Evolutionary conservation across 2,329 filamentous ascomycete species (phyloP), one percentile per base, ranked within the genome.

Genomic region (Aureobasidium leucospermi): DNA sequence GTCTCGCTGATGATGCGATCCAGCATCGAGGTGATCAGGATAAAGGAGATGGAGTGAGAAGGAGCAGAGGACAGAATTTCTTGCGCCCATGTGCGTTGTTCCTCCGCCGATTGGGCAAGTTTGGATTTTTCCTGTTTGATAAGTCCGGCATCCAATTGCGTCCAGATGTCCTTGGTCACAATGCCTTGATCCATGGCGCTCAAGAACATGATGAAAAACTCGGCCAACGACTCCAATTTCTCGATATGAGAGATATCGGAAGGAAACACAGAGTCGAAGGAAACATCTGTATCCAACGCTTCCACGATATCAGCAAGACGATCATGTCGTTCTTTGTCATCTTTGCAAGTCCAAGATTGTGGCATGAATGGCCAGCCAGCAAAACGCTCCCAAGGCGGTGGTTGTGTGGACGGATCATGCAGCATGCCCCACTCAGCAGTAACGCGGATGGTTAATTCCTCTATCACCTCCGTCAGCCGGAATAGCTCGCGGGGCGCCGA

Each of bases 401-500:
- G 76, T 58, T 39, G 58, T 58, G 65, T 63, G 52, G 57, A 39
- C 51, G 69, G 59, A 36, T 74, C 73, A 56, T 45, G 32, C 31
- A 76, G 80, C 83, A 85, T 86, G 48, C 77, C 78, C 82, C 82
- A 85, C 64, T 86, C 84, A 8, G 83, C 83, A 29, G 85, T 72
- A 10, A 81, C 79, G 36, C 83, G 78, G 64, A 83, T 81, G 31
- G 76, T 76, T 65, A 85, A 70, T 65, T 81, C 78, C 68, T 85
- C 82, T 71, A 96, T 81, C 10, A 86, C 84, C 71, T 96, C 90
- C 5, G 91, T 96, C 67, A 99, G 82, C 69, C 87, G 86, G 74
- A 96, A 95, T 8, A 97, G 79, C 72, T 96, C 93, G 62, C 89
- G 85, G 0, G 94, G 93, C 1, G 91, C 91, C 10, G 91, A 93